Evolutionary conservation across 805 yeast genomes (phyloP).

Genomic region (Blastobotrys peoriensis): DNA sequence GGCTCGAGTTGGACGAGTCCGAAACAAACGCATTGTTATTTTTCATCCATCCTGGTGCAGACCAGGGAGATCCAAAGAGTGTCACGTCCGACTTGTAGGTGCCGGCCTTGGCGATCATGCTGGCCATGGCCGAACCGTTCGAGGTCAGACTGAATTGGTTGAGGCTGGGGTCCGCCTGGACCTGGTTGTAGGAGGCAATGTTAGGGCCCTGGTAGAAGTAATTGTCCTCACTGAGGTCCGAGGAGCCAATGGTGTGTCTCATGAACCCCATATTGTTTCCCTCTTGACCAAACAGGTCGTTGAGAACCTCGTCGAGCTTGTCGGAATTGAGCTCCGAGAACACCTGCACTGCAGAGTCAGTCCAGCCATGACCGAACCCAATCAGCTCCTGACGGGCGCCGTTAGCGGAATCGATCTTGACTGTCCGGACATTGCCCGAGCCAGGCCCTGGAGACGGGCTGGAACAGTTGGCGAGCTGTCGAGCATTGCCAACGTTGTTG

Average conservation of each 20-base stretch:
- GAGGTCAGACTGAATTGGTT: neutral
- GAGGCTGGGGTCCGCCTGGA: neutral
- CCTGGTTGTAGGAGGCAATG: neutral
- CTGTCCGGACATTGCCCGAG: neutral
- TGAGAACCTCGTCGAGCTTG: neutral
- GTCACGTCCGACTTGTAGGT: slow-evolving; percentile 1
- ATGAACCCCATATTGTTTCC: slow-evolving; percentile 4
- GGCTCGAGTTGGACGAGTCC: neutral
- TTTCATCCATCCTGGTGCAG: slow-evolving; percentile 11
- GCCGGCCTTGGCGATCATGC: neutral
- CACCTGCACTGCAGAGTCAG: slow-evolving; percentile 1
- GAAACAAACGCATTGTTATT: slow-evolving; percentile 3
- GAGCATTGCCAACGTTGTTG: neutral
- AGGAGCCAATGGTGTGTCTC: slow-evolving; percentile 3
- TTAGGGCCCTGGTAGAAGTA: neutral
- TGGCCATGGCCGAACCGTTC: neutral
- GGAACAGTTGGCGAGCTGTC: neutral
- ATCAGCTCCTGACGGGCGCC: neutral
- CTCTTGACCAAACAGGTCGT: slow-evolving; percentile 3
- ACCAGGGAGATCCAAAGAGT: slow-evolving; percentile 5
- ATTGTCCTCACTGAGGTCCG: neutral
- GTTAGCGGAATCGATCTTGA: neutral
- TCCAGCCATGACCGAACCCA: slow-evolving; percentile 4
- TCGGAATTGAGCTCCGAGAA: slow-evolving; percentile 1
- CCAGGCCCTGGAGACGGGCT: neutral